phyloP scores from a whole-genome alignment of 768 basidiomycete genomes.

The Clitopilus passeckerianus region DNA sequence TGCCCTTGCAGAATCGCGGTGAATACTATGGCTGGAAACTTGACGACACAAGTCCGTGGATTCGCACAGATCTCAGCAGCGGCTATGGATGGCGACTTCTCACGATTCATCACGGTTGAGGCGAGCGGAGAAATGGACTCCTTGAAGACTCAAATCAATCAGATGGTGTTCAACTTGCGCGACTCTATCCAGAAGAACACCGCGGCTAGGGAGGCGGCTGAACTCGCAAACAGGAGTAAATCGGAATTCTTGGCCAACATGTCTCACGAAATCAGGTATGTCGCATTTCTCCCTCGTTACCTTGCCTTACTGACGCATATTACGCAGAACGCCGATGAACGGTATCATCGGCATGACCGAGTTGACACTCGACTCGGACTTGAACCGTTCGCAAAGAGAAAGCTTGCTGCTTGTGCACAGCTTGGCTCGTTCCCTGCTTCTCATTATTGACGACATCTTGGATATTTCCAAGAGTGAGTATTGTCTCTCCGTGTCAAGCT shows the following conservation, averaged over 20 bases:
- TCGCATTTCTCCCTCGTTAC: slow-evolving; percentile 9
- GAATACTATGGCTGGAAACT: slow-evolving; percentile 95
- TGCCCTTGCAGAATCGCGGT: slow-evolving; percentile 70
- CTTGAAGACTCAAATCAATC: slow-evolving; percentile 97
- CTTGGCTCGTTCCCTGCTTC: slow-evolving; percentile 83
- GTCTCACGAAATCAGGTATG: slow-evolving; percentile 92
- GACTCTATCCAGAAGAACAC: slow-evolving; percentile 99
- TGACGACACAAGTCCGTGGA: slow-evolving; percentile 98
- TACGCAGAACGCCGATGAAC: slow-evolving; percentile 92
- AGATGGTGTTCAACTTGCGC: slow-evolving; percentile 97
- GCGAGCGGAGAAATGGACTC: slow-evolving; percentile 99
- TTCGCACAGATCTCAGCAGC: slow-evolving; percentile 99
- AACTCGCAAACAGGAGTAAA: slow-evolving; percentile 95
- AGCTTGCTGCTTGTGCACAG: slow-evolving; percentile 94
- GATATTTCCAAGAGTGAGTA: slow-evolving; percentile 97
- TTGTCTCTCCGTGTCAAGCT: not conserved
- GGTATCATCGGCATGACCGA: slow-evolving; percentile 99
- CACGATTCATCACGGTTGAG: slow-evolving; percentile 98
- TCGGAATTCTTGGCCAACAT: slow-evolving; percentile 99
- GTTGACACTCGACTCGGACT: slow-evolving; percentile 91
- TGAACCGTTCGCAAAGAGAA: slow-evolving; percentile 92
- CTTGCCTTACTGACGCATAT: slow-evolving; percentile 4
- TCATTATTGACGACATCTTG: slow-evolving; percentile 99
- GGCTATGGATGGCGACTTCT: slow-evolving; percentile 98
- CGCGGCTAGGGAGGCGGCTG: slow-evolving; percentile 93